Percentiles rank a stretch among this genome's conserved stretches.
Evolutionary conservation across 2,329 filamentous ascomycete genomes (phyloP).

Genomic region (Hypoxylon sp.): DNA sequence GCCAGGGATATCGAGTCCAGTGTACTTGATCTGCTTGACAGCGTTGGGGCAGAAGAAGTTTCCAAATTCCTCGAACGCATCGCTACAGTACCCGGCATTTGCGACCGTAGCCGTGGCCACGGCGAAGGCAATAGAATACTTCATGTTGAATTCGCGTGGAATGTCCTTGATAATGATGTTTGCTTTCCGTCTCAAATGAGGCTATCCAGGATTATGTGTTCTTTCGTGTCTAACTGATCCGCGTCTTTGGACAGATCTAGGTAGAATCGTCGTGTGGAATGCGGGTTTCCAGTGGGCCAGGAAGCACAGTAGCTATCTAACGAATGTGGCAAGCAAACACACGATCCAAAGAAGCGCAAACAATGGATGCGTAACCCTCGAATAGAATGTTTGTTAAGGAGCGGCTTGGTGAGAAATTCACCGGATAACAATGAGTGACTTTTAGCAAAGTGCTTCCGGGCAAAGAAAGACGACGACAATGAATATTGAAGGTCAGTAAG

Average conservation of each 20-base stretch:
- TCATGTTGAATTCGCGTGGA: conserved; percentile 43
- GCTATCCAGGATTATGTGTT: conserved; percentile 23
- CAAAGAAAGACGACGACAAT: conserved; percentile 45
- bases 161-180: conserved; percentile 29
- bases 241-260: conserved; percentile 29
- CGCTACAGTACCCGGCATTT: conserved; percentile 47
- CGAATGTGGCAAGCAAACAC: conserved; percentile 49
- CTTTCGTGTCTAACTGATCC: conserved; percentile 20
- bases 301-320: conserved; percentile 42
- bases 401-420: conserved; percentile 53
- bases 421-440: conserved; percentile 53
- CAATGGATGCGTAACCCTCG: conserved; percentile 37
- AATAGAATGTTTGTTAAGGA: conserved; percentile 51
- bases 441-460: conserved; percentile 49
- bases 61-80: conserved; percentile 49
- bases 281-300: conserved; percentile 27
- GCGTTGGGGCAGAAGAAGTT: conserved; percentile 51
- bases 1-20: conserved; percentile 71
- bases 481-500: conserved; percentile 36
- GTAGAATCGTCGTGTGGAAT: conserved; percentile 29
- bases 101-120: conserved; percentile 50
- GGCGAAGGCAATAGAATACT: conserved; percentile 48
- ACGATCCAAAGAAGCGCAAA: conserved; percentile 30
- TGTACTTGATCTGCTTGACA: conserved; percentile 78
- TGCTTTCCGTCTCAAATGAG: conserved; percentile 14